Evolutionary conservation across 2,329 filamentous ascomycete genomes (phyloP).

Genomic region (Diatrype stigma): DNA sequence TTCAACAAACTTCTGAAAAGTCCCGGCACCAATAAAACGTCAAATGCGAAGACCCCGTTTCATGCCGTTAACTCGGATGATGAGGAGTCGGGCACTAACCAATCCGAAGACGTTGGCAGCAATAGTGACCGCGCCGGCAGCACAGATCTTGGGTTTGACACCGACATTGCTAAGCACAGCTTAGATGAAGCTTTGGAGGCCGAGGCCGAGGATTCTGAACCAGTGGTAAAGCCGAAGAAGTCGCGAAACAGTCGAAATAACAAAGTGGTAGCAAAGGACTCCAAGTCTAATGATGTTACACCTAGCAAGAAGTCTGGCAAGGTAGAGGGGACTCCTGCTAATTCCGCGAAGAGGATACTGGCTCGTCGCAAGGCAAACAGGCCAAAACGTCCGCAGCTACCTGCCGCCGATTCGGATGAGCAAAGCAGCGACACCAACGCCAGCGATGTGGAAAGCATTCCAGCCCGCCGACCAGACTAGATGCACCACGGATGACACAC

Average conservation of each 20-base stretch:
- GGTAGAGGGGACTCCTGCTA: slow-evolving; percentile 3
- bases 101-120: slow-evolving; percentile 1
- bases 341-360: slow-evolving; percentile 1
- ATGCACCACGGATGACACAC: not conserved
- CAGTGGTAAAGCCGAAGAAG: slow-evolving; percentile 7
- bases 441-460: slow-evolving; percentile 26
- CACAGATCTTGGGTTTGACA: slow-evolving; percentile 14
- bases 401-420: slow-evolving; percentile 8
- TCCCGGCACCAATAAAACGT: not conserved
- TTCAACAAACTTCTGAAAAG: slow-evolving; percentile 17
- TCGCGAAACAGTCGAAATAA: not conserved
- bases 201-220: slow-evolving; percentile 19
- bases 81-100: slow-evolving; percentile 11
- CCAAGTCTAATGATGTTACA: slow-evolving; percentile 2
- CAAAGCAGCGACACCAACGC: slow-evolving; percentile 29
- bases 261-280: not conserved
- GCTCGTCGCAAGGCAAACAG: not conserved
- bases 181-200: slow-evolving; percentile 3
- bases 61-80: slow-evolving; percentile 17
- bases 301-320: not conserved
- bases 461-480: slow-evolving; percentile 14
- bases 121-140: slow-evolving; percentile 6
- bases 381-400: not conserved
- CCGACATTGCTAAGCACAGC: not conserved
- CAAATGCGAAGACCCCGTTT: slow-evolving; percentile 12